A percentile compares a stretch with the other conserved stretches of the same genome.
Evolutionary conservation across 495 filamentous ascomycete genomes (phyloP).

Genomic region (Aspergillus leporis): DNA sequence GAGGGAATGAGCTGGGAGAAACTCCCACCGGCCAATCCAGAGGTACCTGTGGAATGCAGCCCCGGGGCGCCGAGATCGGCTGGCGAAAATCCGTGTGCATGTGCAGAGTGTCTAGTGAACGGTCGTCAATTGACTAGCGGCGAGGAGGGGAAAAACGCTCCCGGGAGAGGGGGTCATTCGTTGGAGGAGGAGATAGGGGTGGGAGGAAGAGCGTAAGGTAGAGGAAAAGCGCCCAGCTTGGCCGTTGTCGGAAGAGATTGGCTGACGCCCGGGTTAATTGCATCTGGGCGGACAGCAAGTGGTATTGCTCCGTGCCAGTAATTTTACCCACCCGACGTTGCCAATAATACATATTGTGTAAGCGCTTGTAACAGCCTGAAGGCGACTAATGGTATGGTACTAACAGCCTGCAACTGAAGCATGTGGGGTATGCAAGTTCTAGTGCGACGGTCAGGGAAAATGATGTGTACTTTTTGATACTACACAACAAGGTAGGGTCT

Average conservation of each 20-base stretch:
- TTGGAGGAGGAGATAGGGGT: constrained; percentile 17
- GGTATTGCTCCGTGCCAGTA: constrained; percentile 26
- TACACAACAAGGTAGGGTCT: no score
- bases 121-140: not conserved
- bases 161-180: constrained; percentile 9
- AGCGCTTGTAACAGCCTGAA: constrained; percentile 18
- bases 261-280: constrained; percentile 4
- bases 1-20: constrained; percentile 30
- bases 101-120: not conserved
- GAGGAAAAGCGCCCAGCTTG: constrained; percentile 26
- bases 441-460: constrained; percentile 15
- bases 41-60: constrained; percentile 17
- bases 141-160: constrained; percentile 5
- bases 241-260: constrained; percentile 39
- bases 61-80: constrained; percentile 36
- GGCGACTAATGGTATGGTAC: no score
- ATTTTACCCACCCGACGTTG: constrained; percentile 18
- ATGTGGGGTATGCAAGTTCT: constrained; percentile 28
- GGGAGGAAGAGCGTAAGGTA: constrained; percentile 15
- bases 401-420: constrained; percentile 18
- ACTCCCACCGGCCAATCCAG: constrained; percentile 24
- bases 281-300: constrained; percentile 17
- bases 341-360: constrained; percentile 28
- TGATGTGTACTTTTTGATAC: constrained; percentile 9
- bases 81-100: constrained; percentile 8